Percentiles rank a stretch among this genome's conserved stretches.
Evolutionary conservation across 176 grass and related monocot genomes (phyloP).

Genomic region (Oryza officinalis): DNA sequence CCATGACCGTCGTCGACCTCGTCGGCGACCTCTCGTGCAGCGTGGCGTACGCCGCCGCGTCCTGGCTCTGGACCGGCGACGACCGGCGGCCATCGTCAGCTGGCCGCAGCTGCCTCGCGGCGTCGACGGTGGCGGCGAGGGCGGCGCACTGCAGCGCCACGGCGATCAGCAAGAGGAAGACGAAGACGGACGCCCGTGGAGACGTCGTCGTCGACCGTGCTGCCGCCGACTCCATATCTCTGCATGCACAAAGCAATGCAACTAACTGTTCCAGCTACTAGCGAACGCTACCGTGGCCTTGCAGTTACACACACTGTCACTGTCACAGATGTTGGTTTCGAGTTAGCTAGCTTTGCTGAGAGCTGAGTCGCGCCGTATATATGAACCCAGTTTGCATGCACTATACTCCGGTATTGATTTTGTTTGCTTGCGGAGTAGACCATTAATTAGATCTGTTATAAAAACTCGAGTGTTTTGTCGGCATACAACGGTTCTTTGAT

Average conservation of each 20-base stretch:
- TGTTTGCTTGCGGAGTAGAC: neutral
- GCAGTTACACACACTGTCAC: neutral
- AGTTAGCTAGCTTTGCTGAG: neutral
- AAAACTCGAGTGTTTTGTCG: slow-evolving; percentile 17
- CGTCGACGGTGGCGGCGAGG: slow-evolving; percentile 9
- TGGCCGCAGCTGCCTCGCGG: slow-evolving; percentile 16
- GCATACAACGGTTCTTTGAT: slow-evolving; percentile 37
- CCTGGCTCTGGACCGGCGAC: neutral
- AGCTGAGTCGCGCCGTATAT: neutral
- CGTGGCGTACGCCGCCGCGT: slow-evolving; percentile 22
- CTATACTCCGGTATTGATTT: neutral
- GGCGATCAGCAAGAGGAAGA: slow-evolving; percentile 4
- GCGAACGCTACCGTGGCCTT: neutral
- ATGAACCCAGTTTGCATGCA: neutral
- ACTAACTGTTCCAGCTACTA: neutral
- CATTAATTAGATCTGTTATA: neutral
- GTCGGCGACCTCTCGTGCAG: slow-evolving; percentile 6
- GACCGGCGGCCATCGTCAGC: neutral
- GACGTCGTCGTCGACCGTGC: neutral
- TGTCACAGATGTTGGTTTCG: neutral
- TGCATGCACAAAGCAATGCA: neutral
- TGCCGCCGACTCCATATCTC: slow-evolving; percentile 16
- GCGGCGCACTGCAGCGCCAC: slow-evolving; percentile 20
- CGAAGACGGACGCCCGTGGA: neutral
- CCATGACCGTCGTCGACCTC: slow-evolving; percentile 24